Conservation (phyloP, 2,329 filamentous ascomycete species). For the Capronia americana region DNA sequence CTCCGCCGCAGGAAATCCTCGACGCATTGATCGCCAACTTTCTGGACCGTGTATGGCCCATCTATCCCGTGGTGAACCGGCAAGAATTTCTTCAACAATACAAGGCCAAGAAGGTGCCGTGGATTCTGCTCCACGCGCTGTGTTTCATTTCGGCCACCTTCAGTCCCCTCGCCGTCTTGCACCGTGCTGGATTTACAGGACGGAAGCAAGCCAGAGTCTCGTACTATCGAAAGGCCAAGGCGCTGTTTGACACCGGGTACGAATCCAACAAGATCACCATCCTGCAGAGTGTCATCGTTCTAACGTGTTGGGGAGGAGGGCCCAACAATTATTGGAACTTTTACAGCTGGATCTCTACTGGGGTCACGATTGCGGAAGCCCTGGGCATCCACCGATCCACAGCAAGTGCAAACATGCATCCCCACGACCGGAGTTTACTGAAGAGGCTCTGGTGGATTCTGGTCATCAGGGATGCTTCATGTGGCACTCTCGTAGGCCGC, state of each 20-base stretch:
- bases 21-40: constrained; percentile 20
- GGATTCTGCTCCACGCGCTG: constrained; percentile 21
- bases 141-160: constrained; percentile 22
- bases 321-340: constrained; percentile 24
- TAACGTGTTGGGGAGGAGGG: constrained; percentile 22
- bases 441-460: constrained; percentile 26
- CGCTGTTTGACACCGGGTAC: constrained; percentile 22
- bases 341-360: constrained; percentile 24
- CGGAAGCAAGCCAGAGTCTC: constrained; percentile 20
- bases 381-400: constrained; percentile 25
- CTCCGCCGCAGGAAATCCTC: constrained; percentile 15
- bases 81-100: constrained; percentile 23
- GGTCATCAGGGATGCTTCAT: constrained; percentile 19
- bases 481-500: constrained; percentile 20
- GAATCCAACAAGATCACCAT: constrained; percentile 24
- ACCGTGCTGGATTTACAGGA: constrained; percentile 21
- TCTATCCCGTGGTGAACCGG: constrained; percentile 22
- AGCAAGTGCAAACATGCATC: constrained; percentile 18
- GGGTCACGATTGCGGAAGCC: constrained; percentile 25
- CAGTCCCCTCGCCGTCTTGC: constrained; percentile 16
- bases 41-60: constrained; percentile 21
- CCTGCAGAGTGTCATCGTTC: constrained; percentile 21
- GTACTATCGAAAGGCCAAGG: constrained; percentile 22
- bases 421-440: constrained; percentile 20
- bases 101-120: constrained; percentile 22